Evolutionary conservation across 805 yeast genomes (phyloP).

Genomic region (Zygosaccharomyces bisporus): DNA sequence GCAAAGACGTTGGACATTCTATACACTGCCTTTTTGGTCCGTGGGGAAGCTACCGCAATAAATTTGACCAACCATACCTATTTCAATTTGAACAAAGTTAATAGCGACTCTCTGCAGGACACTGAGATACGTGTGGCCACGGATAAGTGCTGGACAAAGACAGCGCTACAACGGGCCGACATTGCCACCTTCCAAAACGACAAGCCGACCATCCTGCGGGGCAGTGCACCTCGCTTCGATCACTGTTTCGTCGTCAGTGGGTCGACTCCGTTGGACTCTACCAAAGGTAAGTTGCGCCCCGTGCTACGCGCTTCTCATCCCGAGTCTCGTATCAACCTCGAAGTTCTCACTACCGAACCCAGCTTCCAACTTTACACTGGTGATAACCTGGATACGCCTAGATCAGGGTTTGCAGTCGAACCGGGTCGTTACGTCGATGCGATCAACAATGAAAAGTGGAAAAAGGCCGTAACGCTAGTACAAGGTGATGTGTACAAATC

Average conservation of each 20-base stretch:
- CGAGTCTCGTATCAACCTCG: constrained; percentile 40
- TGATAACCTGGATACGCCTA: constrained; percentile 42
- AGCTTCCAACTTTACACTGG: constrained; percentile 65
- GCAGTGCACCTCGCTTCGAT: constrained; percentile 39
- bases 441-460: constrained; percentile 45
- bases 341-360: constrained; percentile 58
- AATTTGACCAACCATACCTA: constrained; percentile 62
- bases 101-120: constrained; percentile 35
- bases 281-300: constrained; percentile 40
- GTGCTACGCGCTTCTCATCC: constrained; percentile 47
- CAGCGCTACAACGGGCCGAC: constrained; percentile 28
- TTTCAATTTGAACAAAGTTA: constrained; percentile 46
- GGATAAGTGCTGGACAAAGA: constrained; percentile 47
- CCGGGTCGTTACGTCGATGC: constrained; percentile 59
- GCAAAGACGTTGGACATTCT: constrained; percentile 44
- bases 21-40: constrained; percentile 36
- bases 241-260: constrained; percentile 45
- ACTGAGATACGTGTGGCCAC: constrained; percentile 40
- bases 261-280: constrained; percentile 39
- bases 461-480: constrained; percentile 43
- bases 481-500: constrained; percentile 55
- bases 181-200: constrained; percentile 27
- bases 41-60: constrained; percentile 45
- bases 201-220: constrained; percentile 30
- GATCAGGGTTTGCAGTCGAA: constrained; percentile 59